phyloP scores from a whole-genome alignment of 805 yeast genomes.

The Candida yuanshanica region DNA sequence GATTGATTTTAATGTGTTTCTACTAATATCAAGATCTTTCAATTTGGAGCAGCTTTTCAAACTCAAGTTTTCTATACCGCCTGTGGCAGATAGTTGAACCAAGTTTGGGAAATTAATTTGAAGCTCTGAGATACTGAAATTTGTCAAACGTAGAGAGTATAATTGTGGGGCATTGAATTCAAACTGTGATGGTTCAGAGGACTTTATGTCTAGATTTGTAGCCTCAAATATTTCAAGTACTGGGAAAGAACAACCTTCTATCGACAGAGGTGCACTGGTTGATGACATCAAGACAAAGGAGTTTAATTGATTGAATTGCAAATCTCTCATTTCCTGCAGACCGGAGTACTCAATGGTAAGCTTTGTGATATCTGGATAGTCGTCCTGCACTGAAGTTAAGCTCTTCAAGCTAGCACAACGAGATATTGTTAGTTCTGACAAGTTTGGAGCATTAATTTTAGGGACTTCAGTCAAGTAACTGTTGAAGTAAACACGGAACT shows the following conservation, averaged over 20 bases:
- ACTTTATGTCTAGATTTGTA: constrained; percentile 10
- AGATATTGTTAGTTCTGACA: constrained; percentile 6
- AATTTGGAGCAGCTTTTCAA: constrained; percentile 3
- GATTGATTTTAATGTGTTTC: constrained; percentile 5
- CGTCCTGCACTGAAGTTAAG: background rate
- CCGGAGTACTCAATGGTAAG: constrained; percentile 12
- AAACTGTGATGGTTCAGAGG: constrained; percentile 6
- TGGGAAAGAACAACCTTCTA: constrained; percentile 12
- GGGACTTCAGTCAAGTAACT: constrained; percentile 8
- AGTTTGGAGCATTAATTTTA: constrained; percentile 6
- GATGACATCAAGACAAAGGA: constrained; percentile 9
- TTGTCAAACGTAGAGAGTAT: constrained; percentile 3
- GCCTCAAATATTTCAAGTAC: constrained; percentile 8
- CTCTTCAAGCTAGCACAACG: constrained; percentile 10
- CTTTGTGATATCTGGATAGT: constrained; percentile 8
- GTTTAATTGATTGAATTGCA: constrained; percentile 3
- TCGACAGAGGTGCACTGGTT: constrained; percentile 9
- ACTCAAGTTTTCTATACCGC: constrained; percentile 8
- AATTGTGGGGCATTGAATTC: constrained; percentile 9
- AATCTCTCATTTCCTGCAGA: constrained; percentile 2
- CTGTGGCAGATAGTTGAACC: constrained; percentile 6
- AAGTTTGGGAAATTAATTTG: constrained; percentile 5
- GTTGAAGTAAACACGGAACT: constrained; percentile 12
- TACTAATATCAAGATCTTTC: constrained; percentile 7
- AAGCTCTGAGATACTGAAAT: constrained; percentile 8